Base-by-base conservation (phyloP, 768 basidiomycete species). In the Neoboletus brunneissimus region DNA sequence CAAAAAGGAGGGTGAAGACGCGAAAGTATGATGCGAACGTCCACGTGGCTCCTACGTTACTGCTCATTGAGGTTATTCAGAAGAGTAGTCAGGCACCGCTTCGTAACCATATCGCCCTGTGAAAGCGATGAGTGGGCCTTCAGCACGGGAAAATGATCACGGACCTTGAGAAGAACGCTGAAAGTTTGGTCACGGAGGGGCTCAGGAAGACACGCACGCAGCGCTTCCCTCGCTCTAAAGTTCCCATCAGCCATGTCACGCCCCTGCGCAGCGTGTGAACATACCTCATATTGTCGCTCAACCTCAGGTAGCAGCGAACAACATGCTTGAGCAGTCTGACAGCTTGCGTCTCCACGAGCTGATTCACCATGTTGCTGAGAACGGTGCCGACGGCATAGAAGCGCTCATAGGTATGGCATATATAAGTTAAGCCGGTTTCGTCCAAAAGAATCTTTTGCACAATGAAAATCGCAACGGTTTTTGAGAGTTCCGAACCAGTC, bases 351-450 rank as follows among this genome's bases (percentile, higher is more conserved):
- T 99, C 96, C 52, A 98, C 95, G 48, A 99, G 81, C 70, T 98
- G 94, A 67, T 89, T 90, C 62, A 98, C 97, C 97, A 99, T 99
- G 73, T 97, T 98, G 78, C 91, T 92, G 56, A 99, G 80, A 16
- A 99, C 97, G 9, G 96, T 97, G 18, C 96, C 97, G 52, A 99
- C 97, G 15, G 97, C 97, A 72, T 98, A 98, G 77, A 99, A 99
- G 51, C 97, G 83, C 72, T 99, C 97, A 70, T 99, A 99, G n/a
- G 97, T 99, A 74, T 99, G 97, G 66, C 97, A 98, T 67, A 98
- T 99, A 73, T 99, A 99, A 16, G 94, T 95, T 57, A 99, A 76
- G 20, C 97, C 97, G 4, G 96, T 94, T 73, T 99, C 97, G 72
- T 99, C 97, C 51, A 98, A 81, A 16, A 99, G 81, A 56, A 93